Conservation (phyloP, 306 rosid species). For the Fragaria nilgerrensis region DNA sequence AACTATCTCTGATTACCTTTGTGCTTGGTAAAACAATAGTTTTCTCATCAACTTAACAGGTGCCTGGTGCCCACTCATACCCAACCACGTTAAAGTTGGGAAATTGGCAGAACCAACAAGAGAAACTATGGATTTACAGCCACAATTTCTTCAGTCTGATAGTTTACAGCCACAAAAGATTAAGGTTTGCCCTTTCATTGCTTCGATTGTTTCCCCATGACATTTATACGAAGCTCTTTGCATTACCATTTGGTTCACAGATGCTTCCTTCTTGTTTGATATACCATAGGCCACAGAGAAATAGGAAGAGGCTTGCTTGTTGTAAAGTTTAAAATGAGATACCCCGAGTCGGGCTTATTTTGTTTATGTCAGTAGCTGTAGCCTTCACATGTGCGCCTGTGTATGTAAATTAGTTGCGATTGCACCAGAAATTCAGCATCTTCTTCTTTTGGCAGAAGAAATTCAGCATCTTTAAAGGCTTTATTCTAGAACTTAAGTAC, state of each 20-base stretch:
- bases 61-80: background rate
- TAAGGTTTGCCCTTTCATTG: background rate
- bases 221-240: background rate
- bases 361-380: background rate
- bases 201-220: background rate
- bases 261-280: background rate
- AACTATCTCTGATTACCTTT: slow-evolving; percentile 61
- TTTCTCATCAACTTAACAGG: slow-evolving; percentile 17
- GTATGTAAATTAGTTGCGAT: background rate
- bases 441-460: background rate
- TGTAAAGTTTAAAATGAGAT: slow-evolving; percentile 1
- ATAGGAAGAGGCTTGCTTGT: background rate
- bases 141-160: background rate
- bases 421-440: slow-evolving; percentile 2
- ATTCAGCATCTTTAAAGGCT: background rate
- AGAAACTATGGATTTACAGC: background rate
- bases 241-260: background rate
- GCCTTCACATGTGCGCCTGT: background rate
- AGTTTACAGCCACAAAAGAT: background rate
- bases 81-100: background rate
- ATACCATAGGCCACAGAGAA: background rate
- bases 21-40: slow-evolving; percentile 63
- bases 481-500: background rate
- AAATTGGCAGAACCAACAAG: background rate
- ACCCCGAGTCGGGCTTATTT: background rate